Conservation (phyloP, 768 basidiomycete genomes). For the Tylopilus sp. region DNA sequence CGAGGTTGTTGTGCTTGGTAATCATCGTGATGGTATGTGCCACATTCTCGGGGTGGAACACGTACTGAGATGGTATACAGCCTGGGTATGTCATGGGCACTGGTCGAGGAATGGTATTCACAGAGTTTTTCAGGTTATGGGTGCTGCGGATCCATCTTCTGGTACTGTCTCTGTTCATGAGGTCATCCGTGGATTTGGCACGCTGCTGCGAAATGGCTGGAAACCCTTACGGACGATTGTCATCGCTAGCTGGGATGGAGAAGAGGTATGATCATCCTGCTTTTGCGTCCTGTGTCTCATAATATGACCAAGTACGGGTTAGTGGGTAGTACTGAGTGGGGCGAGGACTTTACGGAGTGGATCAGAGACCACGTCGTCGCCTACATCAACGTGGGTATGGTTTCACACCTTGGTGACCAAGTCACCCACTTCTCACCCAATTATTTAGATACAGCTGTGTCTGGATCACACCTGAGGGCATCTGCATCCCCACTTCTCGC, state of each 20-base stretch:
- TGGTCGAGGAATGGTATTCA: no score
- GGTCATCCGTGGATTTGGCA: conserved; percentile 51
- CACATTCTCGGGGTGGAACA: no score
- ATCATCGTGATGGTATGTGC: conserved; percentile 91
- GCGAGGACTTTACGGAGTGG: conserved; percentile 85
- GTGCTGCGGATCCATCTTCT: conserved; percentile 52
- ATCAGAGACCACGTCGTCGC: conserved; percentile 75
- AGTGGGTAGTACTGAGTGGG: conserved; percentile 88
- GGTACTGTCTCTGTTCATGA: conserved; percentile 57
- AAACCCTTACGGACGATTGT: conserved; percentile 66
- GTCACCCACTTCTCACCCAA: no score
- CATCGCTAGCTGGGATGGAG: conserved; percentile 78
- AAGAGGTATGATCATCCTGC: conserved; percentile 57
- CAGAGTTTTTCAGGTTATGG: no score
- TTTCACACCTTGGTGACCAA: no score
- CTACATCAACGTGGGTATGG: conserved; percentile 76
- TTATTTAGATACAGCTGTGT: conserved; percentile 48
- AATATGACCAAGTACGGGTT: conserved; percentile 74
- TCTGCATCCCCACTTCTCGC: conserved; percentile 64
- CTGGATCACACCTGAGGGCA: conserved; percentile 49
- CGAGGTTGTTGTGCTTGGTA: conserved; percentile 82
- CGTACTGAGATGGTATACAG: no score
- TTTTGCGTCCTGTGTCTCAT: no score
- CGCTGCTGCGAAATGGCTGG: conserved; percentile 52
- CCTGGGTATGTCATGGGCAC: no score